Conservation (phyloP, 148 eudicot genomes). For the Suaeda aralocaspica region DNA sequence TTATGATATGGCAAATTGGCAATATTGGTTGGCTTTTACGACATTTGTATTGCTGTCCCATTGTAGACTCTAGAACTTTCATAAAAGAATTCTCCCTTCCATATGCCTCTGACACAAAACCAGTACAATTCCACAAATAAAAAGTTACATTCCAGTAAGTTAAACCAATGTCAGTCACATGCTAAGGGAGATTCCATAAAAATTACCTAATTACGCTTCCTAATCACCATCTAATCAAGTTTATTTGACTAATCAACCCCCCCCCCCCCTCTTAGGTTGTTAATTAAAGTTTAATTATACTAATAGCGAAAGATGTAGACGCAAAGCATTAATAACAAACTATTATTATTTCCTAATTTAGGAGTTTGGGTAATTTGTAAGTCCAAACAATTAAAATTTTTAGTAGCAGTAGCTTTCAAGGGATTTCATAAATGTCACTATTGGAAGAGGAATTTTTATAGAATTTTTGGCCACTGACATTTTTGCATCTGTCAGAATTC, state of each 20-base stretch:
- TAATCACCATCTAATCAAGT: not conserved
- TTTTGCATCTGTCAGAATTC: conserved; percentile 17
- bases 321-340: not conserved
- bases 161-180: conserved; percentile 5
- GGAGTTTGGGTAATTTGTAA: not conserved
- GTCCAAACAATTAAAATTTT: not conserved
- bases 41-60: too few relatives aligned
- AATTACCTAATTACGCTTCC: not conserved
- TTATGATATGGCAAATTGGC: too few relatives aligned
- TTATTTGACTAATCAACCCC: not conserved
- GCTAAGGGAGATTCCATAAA: not conserved
- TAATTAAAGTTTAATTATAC: not conserved
- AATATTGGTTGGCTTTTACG: too few relatives aligned
- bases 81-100: not conserved
- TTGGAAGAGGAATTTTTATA: conserved; percentile 10
- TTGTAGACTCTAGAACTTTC: not conserved
- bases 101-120: not conserved
- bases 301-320: not conserved
- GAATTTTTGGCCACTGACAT: conserved; percentile 1
- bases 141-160: not conserved
- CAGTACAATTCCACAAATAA: not conserved
- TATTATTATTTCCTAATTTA: not conserved
- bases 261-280: not conserved
- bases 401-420: too few relatives aligned
- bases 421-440: not conserved